These are phyloP conservation scores for Mucor plumbeus DNA, from an alignment of 371 early-diverging fungal species.

Conservation along the genomic window DNA sequence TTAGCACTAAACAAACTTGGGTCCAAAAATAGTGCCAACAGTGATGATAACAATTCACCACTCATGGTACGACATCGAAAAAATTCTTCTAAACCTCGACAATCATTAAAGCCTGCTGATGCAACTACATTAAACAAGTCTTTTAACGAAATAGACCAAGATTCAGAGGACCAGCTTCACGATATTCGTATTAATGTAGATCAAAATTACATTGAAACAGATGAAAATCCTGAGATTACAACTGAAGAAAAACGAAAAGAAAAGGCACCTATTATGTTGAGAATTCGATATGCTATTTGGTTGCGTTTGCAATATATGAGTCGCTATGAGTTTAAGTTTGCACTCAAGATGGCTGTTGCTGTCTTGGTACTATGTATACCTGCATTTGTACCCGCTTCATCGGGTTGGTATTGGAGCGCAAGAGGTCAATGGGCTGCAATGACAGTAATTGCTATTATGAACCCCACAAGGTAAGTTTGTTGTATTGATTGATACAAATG, in stretches of 20 bases:
- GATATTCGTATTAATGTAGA: constrained; percentile 21
- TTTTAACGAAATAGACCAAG: background rate
- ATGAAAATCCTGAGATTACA: background rate
- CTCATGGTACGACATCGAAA: constrained; percentile 15
- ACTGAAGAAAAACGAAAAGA: constrained; percentile 7
- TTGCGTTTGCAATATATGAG: constrained; percentile 43
- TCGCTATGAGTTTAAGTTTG: constrained; percentile 61
- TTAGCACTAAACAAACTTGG: background rate
- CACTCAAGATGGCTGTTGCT: constrained; percentile 63
- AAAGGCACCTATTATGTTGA: constrained; percentile 25
- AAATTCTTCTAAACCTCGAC: background rate
- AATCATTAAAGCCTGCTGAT: background rate
- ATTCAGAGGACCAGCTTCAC: background rate
- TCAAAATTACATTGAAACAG: constrained; percentile 3
- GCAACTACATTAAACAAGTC: background rate
- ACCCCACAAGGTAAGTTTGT: constrained; percentile 54
- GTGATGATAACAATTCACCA: constrained; percentile 10
- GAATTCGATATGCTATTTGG: constrained; percentile 59
- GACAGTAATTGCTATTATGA: constrained; percentile 65
- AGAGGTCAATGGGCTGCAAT: constrained; percentile 67
- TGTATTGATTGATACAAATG: background rate
- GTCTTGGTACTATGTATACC: constrained; percentile 51
- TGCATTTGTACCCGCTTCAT: constrained; percentile 54
- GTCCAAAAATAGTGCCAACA: background rate
- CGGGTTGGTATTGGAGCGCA: constrained; percentile 42